A percentile compares a stretch with the other conserved stretches of the same genome.
Conservation (phyloP, 768 basidiomycete species). For the Termitomyces sp. region DNA sequence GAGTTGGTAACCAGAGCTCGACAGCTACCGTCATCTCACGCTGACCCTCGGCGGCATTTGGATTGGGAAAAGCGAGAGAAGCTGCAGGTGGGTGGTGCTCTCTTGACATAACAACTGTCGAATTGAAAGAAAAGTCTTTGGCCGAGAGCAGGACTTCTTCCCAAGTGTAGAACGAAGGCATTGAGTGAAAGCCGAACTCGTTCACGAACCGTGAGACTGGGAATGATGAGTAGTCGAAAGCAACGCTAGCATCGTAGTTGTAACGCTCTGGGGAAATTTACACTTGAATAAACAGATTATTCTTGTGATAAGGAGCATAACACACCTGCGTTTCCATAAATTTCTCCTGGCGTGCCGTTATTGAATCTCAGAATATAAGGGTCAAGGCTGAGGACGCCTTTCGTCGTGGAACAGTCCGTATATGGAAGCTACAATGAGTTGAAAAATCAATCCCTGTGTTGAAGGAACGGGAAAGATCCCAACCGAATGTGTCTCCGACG, state of each 20-base stretch:
- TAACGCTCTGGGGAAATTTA: slow-evolving; percentile 39
- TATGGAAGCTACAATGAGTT: slow-evolving; percentile 41
- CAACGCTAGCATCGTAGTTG: slow-evolving; percentile 49
- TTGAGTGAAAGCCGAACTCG: slow-evolving; percentile 64
- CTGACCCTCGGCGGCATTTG: slow-evolving; percentile 50
- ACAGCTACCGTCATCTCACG: slow-evolving; percentile 48
- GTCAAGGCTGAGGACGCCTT: slow-evolving; percentile 52
- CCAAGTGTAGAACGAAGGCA: slow-evolving; percentile 62
- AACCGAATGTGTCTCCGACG: slow-evolving; percentile 48
- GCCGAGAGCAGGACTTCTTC: slow-evolving; percentile 48
- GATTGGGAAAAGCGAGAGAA: slow-evolving; percentile 49
- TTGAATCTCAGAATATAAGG: slow-evolving; percentile 48
- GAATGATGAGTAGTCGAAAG: slow-evolving; percentile 52
- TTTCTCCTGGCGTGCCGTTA: slow-evolving; percentile 47
- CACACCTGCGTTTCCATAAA: slow-evolving; percentile 53
- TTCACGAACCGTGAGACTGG: slow-evolving; percentile 52
- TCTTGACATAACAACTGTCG: slow-evolving; percentile 50
- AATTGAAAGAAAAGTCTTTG: slow-evolving; percentile 55
- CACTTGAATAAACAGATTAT: background rate
- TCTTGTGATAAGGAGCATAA: background rate
- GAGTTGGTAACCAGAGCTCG: slow-evolving; percentile 52
- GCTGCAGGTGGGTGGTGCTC: slow-evolving; percentile 57
- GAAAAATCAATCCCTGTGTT: background rate
- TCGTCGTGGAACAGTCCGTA: slow-evolving; percentile 57
- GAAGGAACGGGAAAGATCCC: background rate